Conservation (phyloP, 2,329 filamentous ascomycete genomes). For the Hymenoscyphus albidus region DNA sequence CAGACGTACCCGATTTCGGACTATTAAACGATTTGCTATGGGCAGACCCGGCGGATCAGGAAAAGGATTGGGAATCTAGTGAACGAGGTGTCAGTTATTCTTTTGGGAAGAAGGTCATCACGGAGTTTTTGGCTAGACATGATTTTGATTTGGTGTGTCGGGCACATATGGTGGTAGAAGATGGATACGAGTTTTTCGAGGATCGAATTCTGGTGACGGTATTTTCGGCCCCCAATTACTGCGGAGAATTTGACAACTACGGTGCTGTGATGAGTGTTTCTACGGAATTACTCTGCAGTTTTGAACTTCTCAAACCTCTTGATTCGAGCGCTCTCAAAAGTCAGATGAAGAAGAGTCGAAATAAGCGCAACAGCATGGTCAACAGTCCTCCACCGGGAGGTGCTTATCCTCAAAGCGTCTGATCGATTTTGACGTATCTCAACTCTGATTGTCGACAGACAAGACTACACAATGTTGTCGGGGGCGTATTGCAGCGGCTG, state of each 20-base stretch:
- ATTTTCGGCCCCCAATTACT: slow-evolving; percentile 98
- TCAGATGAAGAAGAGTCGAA: slow-evolving; percentile 97
- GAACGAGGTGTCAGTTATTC: slow-evolving; percentile 97
- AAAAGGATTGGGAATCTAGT: slow-evolving; percentile 96
- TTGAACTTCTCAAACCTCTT: slow-evolving; percentile 92
- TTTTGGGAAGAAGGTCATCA: slow-evolving; percentile 97
- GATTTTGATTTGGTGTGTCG: slow-evolving; percentile 97
- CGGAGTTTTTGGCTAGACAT: slow-evolving; percentile 88
- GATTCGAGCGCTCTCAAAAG: slow-evolving; percentile 96
- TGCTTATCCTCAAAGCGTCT: slow-evolving; percentile 29
- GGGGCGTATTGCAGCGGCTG: neutral
- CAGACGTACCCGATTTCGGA: slow-evolving; percentile 95
- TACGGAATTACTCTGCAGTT: slow-evolving; percentile 88
- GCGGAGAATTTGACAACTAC: slow-evolving; percentile 98
- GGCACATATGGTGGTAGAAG: slow-evolving; percentile 98
- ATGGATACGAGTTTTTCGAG: slow-evolving; percentile 98
- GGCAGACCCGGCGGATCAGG: slow-evolving; percentile 98
- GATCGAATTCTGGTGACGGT: slow-evolving; percentile 93
- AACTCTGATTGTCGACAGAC: neutral
- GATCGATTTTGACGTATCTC: slow-evolving; percentile 4
- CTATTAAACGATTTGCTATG: slow-evolving; percentile 92
- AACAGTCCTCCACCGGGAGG: slow-evolving; percentile 72
- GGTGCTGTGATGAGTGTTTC: slow-evolving; percentile 98
- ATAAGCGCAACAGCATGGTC: slow-evolving; percentile 89
- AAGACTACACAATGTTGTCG: neutral